phyloP scores from a whole-genome alignment of 805 yeast species.

The Lipomyces sp. region DNA sequence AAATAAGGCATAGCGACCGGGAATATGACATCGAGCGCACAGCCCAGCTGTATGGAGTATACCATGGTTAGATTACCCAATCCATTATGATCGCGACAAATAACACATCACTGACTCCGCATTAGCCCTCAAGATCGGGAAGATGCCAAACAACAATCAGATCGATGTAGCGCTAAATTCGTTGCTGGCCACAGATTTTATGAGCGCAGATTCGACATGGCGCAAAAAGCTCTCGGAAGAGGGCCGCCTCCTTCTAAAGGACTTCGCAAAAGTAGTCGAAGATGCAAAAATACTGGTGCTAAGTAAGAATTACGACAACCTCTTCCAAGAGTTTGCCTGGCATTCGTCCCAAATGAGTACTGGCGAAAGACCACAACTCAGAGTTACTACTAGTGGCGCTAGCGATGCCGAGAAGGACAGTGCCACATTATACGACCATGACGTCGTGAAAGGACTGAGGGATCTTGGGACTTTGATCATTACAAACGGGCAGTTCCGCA shows the following conservation, averaged over 20 bases:
- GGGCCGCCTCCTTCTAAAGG: constrained; percentile 21
- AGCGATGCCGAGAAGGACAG: constrained; percentile 18
- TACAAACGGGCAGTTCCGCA: constrained; percentile 37
- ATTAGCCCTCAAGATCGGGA: constrained; percentile 32
- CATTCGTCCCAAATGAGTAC: constrained; percentile 22
- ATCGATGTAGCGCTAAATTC: constrained; percentile 35
- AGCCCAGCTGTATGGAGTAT: constrained; percentile 32
- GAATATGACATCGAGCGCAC: constrained; percentile 27
- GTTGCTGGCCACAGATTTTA: constrained; percentile 15
- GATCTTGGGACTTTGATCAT: constrained; percentile 30
- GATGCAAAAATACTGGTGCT: constrained; percentile 22
- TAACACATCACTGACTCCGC: not conserved
- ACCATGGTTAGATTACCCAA: constrained; percentile 10
- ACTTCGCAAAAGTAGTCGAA: constrained; percentile 21
- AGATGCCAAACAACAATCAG: constrained; percentile 37
- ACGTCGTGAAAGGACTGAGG: constrained; percentile 20
- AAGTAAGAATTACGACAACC: constrained; percentile 30
- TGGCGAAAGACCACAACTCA: not conserved
- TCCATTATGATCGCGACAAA: not conserved
- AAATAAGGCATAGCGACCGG: not conserved
- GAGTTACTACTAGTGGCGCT: not conserved
- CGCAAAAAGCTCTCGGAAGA: constrained; percentile 27
- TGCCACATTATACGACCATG: constrained; percentile 27
- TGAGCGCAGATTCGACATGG: constrained; percentile 17
- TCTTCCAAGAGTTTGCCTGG: constrained; percentile 35